Percentiles rank a stretch among this genome's conserved stretches.
Conservation (phyloP, 106 monocot species). For the Apostasia shenzhenica region DNA sequence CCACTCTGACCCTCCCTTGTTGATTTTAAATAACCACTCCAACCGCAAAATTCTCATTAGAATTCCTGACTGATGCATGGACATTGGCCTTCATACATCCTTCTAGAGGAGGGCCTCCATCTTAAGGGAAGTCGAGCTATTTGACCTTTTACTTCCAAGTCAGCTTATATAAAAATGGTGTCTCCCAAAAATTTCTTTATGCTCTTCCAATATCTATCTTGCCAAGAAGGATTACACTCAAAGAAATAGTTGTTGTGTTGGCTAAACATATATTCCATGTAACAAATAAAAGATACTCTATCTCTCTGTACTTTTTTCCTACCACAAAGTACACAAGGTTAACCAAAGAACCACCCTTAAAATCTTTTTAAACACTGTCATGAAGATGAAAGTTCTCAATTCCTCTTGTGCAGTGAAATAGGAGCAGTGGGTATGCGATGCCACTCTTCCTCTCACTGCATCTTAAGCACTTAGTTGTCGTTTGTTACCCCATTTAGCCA, state of each 20-base stretch:
- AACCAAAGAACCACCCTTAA: neutral
- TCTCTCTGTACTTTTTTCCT: neutral
- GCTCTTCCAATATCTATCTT: no score
- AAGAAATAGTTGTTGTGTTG: neutral
- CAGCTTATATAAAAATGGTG: neutral
- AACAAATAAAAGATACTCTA: neutral
- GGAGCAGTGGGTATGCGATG: neutral
- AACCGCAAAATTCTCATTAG: no score
- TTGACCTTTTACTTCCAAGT: neutral
- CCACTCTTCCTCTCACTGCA: neutral
- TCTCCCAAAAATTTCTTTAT: neutral
- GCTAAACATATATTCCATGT: neutral
- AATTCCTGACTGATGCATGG: no score
- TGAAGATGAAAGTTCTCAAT: neutral
- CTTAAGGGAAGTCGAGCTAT: neutral
- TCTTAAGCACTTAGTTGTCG: no score
- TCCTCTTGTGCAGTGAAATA: neutral
- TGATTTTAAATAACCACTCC: no score
- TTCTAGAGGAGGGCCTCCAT: neutral
- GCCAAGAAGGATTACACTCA: no score
- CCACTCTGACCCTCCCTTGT: no score
- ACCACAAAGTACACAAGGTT: neutral
- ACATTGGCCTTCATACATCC: no score
- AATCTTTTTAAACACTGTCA: neutral
- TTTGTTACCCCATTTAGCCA: no score